Evolutionary conservation across 2,329 filamentous ascomycete species (phyloP).

Genomic region (Stagonosporopsis vannaccii): DNA sequence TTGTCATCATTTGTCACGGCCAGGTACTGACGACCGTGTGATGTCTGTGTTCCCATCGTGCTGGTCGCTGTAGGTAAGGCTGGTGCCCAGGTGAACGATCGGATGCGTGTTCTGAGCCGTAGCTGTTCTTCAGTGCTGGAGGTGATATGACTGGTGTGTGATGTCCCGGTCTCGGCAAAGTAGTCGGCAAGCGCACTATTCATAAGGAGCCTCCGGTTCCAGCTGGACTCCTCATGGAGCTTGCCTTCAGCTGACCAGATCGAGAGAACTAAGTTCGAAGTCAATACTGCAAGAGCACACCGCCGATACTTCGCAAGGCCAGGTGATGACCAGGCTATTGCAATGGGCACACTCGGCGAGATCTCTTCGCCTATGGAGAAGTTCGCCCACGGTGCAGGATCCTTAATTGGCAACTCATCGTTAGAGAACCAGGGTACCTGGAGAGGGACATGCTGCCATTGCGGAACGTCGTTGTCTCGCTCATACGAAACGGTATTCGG

Average conservation of each 20-base stretch:
- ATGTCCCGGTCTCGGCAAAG: conserved; percentile 32
- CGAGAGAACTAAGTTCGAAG: conserved; percentile 63
- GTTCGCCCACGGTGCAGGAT: conserved; percentile 55
- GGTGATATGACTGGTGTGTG: conserved; percentile 27
- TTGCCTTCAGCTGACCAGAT: conserved; percentile 62
- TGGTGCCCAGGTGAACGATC: conserved; percentile 54
- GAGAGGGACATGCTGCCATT: conserved; percentile 52
- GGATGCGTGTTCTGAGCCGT: conserved; percentile 48
- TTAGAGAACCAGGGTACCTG: conserved; percentile 61
- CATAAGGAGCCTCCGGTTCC: conserved; percentile 61
- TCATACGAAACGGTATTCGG: conserved; percentile 41
- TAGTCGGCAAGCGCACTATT: conserved; percentile 57
- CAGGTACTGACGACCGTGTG: conserved; percentile 43
- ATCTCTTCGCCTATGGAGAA: conserved; percentile 68
- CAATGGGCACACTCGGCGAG: conserved; percentile 59
- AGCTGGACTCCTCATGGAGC: conserved; percentile 52
- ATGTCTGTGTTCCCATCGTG: conserved; percentile 35
- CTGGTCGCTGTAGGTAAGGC: conserved; percentile 22
- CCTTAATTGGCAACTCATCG: conserved; percentile 56
- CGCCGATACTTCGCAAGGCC: conserved; percentile 63
- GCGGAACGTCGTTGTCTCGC: conserved; percentile 40
- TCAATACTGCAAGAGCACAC: conserved; percentile 63
- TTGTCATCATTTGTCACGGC: conserved; percentile 53
- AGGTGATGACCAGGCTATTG: conserved; percentile 63
- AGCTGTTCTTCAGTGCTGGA: conserved; percentile 41